Evolutionary conservation across 2,329 filamentous ascomycete genomes (phyloP).

Genomic region (Aspergillus sergii): DNA sequence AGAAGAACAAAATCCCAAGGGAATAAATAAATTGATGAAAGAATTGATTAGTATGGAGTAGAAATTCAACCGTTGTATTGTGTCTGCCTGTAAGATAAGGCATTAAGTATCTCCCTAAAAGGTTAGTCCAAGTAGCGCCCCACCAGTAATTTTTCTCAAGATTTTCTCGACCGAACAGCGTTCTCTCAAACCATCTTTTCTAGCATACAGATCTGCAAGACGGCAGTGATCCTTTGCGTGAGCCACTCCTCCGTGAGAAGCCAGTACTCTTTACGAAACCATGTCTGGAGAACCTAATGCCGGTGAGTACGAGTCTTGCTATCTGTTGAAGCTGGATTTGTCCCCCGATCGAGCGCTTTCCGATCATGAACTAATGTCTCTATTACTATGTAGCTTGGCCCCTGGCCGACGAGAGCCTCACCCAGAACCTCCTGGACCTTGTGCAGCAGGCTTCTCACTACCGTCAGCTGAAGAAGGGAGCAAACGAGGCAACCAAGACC

Average conservation of each 20-base stretch:
- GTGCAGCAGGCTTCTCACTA: slow-evolving; percentile 68
- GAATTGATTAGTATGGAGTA: neutral
- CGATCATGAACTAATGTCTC: slow-evolving; percentile 11
- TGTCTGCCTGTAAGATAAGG: neutral
- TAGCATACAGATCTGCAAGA: slow-evolving; percentile 14
- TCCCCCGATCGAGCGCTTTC: neutral
- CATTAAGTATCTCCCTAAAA: neutral
- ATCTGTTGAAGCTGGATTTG: neutral
- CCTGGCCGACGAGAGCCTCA: slow-evolving; percentile 71
- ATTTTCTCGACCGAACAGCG: slow-evolving; percentile 4
- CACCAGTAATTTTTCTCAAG: neutral
- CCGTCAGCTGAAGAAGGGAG: slow-evolving; percentile 83
- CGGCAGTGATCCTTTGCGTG: slow-evolving; percentile 44
- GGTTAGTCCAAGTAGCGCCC: neutral
- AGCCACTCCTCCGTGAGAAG: slow-evolving; percentile 34
- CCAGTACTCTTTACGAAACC: slow-evolving; percentile 19
- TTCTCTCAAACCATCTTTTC: neutral
- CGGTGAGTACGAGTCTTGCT: slow-evolving; percentile 22
- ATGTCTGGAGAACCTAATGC: slow-evolving; percentile 38
- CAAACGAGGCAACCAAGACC: slow-evolving; percentile 85
- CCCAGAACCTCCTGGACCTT: slow-evolving; percentile 80
- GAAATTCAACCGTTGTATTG: neutral
- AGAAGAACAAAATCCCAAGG: neutral
- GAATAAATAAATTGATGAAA: neutral
- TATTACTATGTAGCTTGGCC: slow-evolving; percentile 60